A percentile compares a stretch with the other conserved stretches of the same genome.
These are phyloP conservation scores for Mycosphaerelloides madeirae DNA, from an alignment of 2,329 filamentous ascomycete species.

Conservation along the genomic window DNA sequence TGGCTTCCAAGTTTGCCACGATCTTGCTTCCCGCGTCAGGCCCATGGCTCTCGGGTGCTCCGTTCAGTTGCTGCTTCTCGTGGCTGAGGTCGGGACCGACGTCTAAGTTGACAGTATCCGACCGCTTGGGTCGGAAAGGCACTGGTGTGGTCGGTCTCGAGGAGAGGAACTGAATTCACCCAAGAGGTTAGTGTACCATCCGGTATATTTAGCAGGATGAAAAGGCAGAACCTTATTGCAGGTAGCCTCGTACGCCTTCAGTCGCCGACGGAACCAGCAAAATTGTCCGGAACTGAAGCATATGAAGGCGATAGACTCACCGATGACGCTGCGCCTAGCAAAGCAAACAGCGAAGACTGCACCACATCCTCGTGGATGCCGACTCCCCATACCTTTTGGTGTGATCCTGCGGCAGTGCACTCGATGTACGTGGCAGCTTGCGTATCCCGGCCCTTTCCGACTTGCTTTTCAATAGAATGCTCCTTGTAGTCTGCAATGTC, in stretches of 20 bases:
- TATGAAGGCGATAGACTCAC: conserved; percentile 53
- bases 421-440: conserved; percentile 97
- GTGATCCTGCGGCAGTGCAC: conserved; percentile 64
- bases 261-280: too few species aligned
- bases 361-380: conserved; percentile 91
- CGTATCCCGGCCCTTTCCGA: conserved; percentile 58
- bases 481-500: conserved; percentile 96
- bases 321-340: conserved; percentile 79
- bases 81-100: conserved; percentile 20
- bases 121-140: conserved; percentile 55
- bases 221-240: background rate
- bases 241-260: too few species aligned
- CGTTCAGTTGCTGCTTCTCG: conserved; percentile 28
- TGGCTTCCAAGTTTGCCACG: conserved; percentile 29
- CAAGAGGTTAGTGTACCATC: background rate
- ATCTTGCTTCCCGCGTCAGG: conserved; percentile 29
- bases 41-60: conserved; percentile 25
- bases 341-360: conserved; percentile 78
- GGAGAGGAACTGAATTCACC: conserved; percentile 59
- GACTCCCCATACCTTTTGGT: conserved; percentile 79
- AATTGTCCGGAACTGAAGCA: background rate
- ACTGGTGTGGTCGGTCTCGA: conserved; percentile 66
- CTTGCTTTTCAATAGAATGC: conserved; percentile 62
- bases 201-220: conserved; percentile 1
- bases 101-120: conserved; percentile 42